These are phyloP conservation scores for Morella rubra DNA, from an alignment of 306 rosid species.

Conservation along the genomic window DNA sequence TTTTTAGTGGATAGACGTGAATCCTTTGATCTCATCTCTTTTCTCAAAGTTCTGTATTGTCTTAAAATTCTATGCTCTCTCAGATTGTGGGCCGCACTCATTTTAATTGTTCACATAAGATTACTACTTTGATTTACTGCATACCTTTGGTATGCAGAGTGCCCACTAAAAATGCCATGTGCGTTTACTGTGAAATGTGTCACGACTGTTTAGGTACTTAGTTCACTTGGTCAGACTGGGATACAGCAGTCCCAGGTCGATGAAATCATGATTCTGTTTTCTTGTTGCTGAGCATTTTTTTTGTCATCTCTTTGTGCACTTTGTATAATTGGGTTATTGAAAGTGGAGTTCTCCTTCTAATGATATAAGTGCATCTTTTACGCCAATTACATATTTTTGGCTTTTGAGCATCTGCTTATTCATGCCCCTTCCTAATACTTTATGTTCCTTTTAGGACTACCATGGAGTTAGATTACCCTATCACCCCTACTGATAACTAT, in stretches of 20 bases:
- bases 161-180: background rate
- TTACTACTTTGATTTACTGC: background rate
- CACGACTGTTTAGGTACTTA: background rate
- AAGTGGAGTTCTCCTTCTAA: background rate
- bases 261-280: background rate
- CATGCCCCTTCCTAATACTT: conserved; percentile 8
- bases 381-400: conserved; percentile 4
- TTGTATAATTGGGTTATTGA: background rate
- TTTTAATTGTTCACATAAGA: background rate
- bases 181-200: background rate
- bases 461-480: conserved; percentile 43
- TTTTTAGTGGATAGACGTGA: background rate
- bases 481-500: conserved; percentile 33
- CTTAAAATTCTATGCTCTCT: background rate
- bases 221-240: background rate
- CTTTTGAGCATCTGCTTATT: conserved; percentile 8
- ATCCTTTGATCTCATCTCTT: background rate
- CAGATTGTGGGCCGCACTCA: background rate
- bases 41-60: background rate
- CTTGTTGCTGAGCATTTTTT: background rate
- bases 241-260: background rate
- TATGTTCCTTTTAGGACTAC: conserved; percentile 34
- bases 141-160: background rate
- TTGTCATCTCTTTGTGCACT: background rate
- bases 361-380: background rate